These are phyloP conservation scores for Leishmania tropica DNA, from an alignment of 208 protist genomes.

Conservation along the genomic window DNA sequence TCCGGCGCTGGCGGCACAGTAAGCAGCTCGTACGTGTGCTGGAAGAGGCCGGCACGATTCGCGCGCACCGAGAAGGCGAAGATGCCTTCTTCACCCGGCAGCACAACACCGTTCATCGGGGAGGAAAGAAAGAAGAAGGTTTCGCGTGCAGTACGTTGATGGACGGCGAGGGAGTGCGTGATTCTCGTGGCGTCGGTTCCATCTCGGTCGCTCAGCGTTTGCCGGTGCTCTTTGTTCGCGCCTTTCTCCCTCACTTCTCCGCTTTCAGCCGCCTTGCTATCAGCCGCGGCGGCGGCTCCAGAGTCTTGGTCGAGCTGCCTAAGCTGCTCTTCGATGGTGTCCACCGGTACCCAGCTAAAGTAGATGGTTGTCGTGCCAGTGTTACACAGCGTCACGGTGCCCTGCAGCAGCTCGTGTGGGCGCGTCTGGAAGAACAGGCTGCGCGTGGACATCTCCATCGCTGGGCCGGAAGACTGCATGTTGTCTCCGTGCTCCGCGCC, in stretches of 20 bases:
- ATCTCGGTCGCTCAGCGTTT: background rate
- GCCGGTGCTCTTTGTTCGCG: background rate
- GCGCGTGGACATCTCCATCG: conserved; percentile 62
- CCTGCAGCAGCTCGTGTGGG: conserved; percentile 66
- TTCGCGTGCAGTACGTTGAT: conserved; percentile 26
- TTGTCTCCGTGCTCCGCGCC: conserved; percentile 1
- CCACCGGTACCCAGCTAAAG: conserved; percentile 73
- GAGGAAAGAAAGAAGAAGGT: conserved; percentile 67
- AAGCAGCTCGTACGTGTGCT: conserved; percentile 77
- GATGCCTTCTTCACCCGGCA: conserved; percentile 52
- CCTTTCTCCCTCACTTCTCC: background rate
- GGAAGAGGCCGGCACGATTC: conserved; percentile 48
- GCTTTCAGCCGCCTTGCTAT: background rate
- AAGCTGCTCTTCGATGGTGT: conserved; percentile 37
- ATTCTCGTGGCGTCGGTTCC: background rate
- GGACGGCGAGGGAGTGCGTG: conserved; percentile 51
- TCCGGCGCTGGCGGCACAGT: conserved; percentile 65
- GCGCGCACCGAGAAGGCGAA: conserved; percentile 79
- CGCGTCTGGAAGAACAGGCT: conserved; percentile 52
- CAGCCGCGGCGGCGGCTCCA: background rate
- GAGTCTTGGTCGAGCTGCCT: background rate
- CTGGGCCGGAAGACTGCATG: conserved; percentile 20
- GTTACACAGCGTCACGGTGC: conserved; percentile 58
- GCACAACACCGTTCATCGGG: conserved; percentile 73
- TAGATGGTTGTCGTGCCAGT: conserved; percentile 74